phyloP scores from a whole-genome alignment of 2,329 filamentous ascomycete genomes.

The Chrysoporthe puriensis region DNA sequence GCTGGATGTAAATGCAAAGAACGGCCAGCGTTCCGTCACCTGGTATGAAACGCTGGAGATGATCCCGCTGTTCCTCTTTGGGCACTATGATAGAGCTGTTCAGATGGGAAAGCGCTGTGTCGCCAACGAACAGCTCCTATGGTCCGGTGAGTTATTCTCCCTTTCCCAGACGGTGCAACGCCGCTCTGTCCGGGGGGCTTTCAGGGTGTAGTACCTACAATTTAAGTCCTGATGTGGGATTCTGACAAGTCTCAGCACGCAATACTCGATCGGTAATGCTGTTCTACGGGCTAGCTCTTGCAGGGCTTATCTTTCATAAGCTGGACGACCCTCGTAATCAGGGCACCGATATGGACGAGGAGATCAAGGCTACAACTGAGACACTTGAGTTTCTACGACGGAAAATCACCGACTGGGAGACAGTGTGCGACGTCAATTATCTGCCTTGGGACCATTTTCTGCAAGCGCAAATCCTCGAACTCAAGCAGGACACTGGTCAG shows the following conservation, averaged over 20 bases:
- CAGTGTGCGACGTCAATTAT: constrained; percentile 72
- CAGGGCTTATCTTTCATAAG: constrained; percentile 54
- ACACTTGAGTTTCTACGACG: constrained; percentile 59
- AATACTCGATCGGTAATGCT: constrained; percentile 61
- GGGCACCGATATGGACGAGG: constrained; percentile 47
- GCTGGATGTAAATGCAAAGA: constrained; percentile 54
- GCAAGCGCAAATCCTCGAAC: constrained; percentile 69
- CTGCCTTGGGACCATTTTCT: constrained; percentile 69
- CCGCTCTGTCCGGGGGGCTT: background rate
- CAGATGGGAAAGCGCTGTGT: constrained; percentile 58
- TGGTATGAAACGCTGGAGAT: constrained; percentile 72
- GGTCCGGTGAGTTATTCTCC: constrained; percentile 48
- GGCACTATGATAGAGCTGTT: constrained; percentile 63
- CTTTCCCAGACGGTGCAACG: background rate
- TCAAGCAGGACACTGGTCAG: constrained; percentile 57
- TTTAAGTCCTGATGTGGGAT: background rate
- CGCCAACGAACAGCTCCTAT: constrained; percentile 53
- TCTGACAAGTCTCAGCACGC: constrained; percentile 36
- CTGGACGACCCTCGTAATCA: constrained; percentile 51
- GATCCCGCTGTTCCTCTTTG: constrained; percentile 64
- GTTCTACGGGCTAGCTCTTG: constrained; percentile 63
- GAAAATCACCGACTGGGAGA: constrained; percentile 66
- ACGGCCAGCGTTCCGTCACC: constrained; percentile 65
- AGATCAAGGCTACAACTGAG: constrained; percentile 53
- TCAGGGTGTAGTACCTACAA: background rate